Evolutionary conservation across 768 basidiomycete species (phyloP).

Genomic region (Amanita thiersii): DNA sequence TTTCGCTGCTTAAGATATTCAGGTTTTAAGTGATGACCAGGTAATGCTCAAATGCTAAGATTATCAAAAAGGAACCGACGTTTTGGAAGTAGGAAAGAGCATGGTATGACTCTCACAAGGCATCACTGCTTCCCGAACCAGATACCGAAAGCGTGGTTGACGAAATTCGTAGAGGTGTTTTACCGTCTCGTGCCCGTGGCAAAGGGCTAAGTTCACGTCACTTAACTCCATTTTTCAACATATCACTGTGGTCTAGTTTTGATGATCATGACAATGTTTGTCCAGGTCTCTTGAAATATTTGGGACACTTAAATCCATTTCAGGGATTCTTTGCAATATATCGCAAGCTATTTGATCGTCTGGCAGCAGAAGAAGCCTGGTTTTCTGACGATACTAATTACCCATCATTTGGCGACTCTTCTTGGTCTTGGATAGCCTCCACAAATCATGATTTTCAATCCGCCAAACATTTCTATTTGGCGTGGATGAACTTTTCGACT

Average conservation of each 20-base stretch:
- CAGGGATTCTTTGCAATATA: constrained; percentile 91
- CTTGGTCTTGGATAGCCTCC: constrained; percentile 59
- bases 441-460: constrained; percentile 37
- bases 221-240: constrained; percentile 77
- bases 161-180: constrained; percentile 69
- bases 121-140: constrained; percentile 69
- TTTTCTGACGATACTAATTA: constrained; percentile 37
- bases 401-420: constrained; percentile 77
- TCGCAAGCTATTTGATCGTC: constrained; percentile 74
- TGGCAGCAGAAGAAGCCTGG: constrained; percentile 72
- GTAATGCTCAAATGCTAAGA: constrained; percentile 32
- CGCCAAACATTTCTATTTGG: constrained; percentile 71
- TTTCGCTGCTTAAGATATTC: constrained; percentile 5
- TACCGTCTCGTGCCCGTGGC: constrained; percentile 44
- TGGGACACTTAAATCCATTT: not conserved
- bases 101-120: constrained; percentile 94
- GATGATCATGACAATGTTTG: constrained; percentile 57
- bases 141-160: constrained; percentile 83
- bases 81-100: constrained; percentile 77
- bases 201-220: constrained; percentile 78
- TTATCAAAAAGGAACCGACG: constrained; percentile 11
- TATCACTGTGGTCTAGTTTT: constrained; percentile 55
- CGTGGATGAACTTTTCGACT: constrained; percentile 83
- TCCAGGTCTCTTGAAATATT: constrained; percentile 7
- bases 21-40: constrained; percentile 94